These are phyloP conservation scores for Colletotrichum falcatum DNA, from an alignment of 2,329 filamentous ascomycete species.

Conservation along the genomic window DNA sequence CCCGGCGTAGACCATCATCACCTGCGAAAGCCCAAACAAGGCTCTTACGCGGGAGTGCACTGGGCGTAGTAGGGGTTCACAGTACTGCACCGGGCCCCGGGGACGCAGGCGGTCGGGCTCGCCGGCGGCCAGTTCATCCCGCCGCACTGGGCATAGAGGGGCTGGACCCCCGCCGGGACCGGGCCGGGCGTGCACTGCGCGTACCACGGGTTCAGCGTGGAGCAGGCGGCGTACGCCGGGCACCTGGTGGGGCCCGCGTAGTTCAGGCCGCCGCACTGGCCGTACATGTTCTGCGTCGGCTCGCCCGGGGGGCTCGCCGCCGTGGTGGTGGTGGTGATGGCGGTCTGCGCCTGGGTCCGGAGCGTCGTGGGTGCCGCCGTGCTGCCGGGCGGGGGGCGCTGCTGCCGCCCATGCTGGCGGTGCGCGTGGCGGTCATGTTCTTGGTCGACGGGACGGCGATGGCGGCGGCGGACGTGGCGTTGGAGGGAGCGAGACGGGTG, in stretches of 20 bases:
- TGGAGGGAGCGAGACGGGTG: neutral
- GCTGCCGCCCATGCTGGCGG: neutral
- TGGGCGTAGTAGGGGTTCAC: conserved; percentile 32
- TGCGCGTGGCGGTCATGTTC: neutral
- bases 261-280: conserved; percentile 23
- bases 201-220: conserved; percentile 21
- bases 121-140: conserved; percentile 10
- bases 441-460: neutral
- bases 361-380: conserved; percentile 1
- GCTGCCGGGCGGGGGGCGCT: neutral
- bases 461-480: neutral
- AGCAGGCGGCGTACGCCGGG: conserved; percentile 13
- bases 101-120: conserved; percentile 21
- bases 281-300: conserved; percentile 14
- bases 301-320: neutral
- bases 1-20: neutral
- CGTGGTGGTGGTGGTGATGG: too few relatives aligned
- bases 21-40: neutral
- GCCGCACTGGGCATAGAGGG: conserved; percentile 28
- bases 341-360: neutral
- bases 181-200: conserved; percentile 25
- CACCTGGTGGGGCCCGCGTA: conserved; percentile 28
- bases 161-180: neutral
- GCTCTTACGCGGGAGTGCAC: conserved; percentile 14
- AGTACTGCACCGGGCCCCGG: conserved; percentile 17